phyloP scores from a whole-genome alignment of 2,329 filamentous ascomycete species.

The Aspergillus pseudoterreus region DNA sequence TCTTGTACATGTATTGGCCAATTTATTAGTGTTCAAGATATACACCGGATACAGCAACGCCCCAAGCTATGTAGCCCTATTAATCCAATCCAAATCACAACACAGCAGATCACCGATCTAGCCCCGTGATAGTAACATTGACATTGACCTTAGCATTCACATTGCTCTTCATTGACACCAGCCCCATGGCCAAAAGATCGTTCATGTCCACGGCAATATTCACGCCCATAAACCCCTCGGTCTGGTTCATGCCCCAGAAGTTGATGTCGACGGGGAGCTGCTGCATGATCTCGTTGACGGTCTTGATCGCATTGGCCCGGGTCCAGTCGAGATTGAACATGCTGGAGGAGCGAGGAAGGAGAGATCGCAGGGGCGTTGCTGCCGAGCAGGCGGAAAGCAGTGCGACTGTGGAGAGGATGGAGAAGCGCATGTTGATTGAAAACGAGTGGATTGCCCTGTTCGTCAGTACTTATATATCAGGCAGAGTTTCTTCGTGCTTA shows the following conservation, averaged over 20 bases:
- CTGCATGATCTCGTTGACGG: not conserved
- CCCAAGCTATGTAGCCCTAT: too few species aligned
- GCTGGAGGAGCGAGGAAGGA: not conserved
- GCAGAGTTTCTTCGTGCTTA: not conserved
- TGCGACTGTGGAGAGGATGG: not conserved
- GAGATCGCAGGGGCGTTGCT: not conserved
- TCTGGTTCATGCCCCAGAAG: not conserved
- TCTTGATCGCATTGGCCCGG: not conserved
- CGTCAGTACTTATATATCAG: not conserved
- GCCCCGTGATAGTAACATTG: not conserved
- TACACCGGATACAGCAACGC: too few species aligned
- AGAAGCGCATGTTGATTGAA: not conserved
- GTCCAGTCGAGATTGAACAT: constrained; percentile 2
- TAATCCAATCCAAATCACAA: not conserved
- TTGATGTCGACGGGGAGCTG: not conserved
- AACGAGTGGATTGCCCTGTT: not conserved
- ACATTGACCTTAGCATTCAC: constrained; percentile 1
- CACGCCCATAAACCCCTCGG: not conserved
- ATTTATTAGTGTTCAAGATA: too few species aligned
- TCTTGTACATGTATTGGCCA: too few species aligned
- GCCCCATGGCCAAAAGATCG: not conserved
- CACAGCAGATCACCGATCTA: not conserved
- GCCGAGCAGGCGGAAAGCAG: not conserved
- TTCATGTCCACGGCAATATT: not conserved
- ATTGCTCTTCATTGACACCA: not conserved